These are phyloP conservation scores for Globisporangium cystogenes DNA, from an alignment of 352 stramenopile genomes.

Conservation along the genomic window DNA sequence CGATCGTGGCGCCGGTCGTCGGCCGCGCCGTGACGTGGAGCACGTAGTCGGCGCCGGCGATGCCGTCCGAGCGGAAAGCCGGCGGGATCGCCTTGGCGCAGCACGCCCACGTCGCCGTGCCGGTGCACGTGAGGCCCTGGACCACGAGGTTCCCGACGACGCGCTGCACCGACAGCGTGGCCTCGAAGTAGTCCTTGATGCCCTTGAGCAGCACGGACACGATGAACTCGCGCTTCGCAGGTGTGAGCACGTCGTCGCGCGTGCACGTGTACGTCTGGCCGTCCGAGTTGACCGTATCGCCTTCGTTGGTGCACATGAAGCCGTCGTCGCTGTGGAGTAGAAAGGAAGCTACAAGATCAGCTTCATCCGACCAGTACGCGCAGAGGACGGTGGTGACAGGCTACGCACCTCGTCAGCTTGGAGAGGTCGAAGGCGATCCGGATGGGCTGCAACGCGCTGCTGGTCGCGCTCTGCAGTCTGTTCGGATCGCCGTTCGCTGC, in stretches of 20 bases:
- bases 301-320: slow-evolving; percentile 46
- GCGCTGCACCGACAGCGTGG: slow-evolving; percentile 55
- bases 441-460: slow-evolving; percentile 53
- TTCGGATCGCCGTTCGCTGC: too few species aligned
- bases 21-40: slow-evolving; percentile 72
- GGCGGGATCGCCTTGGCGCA: slow-evolving; percentile 41
- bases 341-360: too few species aligned
- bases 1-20: slow-evolving; percentile 62
- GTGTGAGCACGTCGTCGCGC: slow-evolving; percentile 49
- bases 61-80: slow-evolving; percentile 38
- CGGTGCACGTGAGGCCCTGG: slow-evolving; percentile 37
- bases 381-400: too few species aligned
- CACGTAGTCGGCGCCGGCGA: slow-evolving; percentile 68
- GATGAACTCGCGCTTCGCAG: slow-evolving; percentile 65
- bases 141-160: slow-evolving; percentile 66
- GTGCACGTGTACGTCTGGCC: slow-evolving; percentile 44
- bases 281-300: slow-evolving; percentile 46
- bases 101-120: slow-evolving; percentile 53
- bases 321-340: slow-evolving; percentile 64
- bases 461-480: not conserved
- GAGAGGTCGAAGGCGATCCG: slow-evolving; percentile 75
- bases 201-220: slow-evolving; percentile 57
- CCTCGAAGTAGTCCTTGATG: slow-evolving; percentile 55
- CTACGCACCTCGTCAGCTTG: slow-evolving; percentile 51
- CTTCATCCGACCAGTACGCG: too few species aligned